Base-by-base conservation (phyloP, 148 eudicot genomes). In the Rheum nobile region DNA sequence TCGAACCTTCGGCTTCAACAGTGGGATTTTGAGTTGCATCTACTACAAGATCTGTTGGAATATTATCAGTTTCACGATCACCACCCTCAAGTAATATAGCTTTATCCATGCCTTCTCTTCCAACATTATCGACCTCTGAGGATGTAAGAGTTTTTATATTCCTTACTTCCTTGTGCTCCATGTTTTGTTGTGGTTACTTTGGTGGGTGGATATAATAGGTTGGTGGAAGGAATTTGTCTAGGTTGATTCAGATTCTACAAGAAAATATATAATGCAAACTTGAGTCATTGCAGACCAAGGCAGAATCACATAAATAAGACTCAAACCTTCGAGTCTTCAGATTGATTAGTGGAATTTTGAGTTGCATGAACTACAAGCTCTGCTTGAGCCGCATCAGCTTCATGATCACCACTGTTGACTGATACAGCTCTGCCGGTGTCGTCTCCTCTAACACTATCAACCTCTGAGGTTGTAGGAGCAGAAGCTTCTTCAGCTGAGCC, bases 271-370 rank as follows among this genome's bases (percentile, higher is more conserved):
- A 28, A 14, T 57, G 8, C 67, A 28, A 22, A 28, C 34, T 26
- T 57, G 13, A 50, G 8, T 2, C 52, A 50, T 50, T 4, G 21
- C 29, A 22, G 6, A 57, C 67, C 12, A 57, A 26, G 67, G 14
- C 24, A 21, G 61, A 10, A 59, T 59, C 5, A 29, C 67, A 26
- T 12, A 19, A 59, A 59, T 22, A 12, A 59, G 67, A 29, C 67
- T 29, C 67, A 72, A 84, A 92, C 97, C 93, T 82, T 79, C 21
- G 59, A 57, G 73, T 77, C 78, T 79, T 61, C 70, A 55, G 75
- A 46, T 78, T 78, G 75, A 76, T 76, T 76, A 46, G 68, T 13
- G 52, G 80, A 59, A n/a, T 44, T 46, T n/a, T 72, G 72, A 28
- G 72, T 72, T 71, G 80, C 75, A 14, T 79, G 82, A 68, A 81